Evolutionary conservation across 768 basidiomycete genomes (phyloP).

Genomic region (Pleurotus ostreatus): DNA sequence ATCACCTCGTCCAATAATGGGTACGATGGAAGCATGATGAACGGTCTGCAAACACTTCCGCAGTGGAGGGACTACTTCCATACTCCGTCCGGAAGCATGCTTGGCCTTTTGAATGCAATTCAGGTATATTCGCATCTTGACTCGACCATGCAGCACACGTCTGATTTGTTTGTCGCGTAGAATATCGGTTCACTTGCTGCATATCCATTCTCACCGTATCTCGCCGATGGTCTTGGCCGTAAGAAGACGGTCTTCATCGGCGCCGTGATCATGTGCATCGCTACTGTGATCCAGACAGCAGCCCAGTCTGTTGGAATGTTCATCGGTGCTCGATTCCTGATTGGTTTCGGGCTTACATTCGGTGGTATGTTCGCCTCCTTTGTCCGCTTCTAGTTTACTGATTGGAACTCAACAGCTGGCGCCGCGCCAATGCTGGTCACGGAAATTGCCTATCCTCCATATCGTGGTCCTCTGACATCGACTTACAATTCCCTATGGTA

Average conservation of each 20-base stretch:
- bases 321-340: slow-evolving; percentile 46
- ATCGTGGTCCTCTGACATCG: slow-evolving; percentile 77
- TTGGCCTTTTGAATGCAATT: slow-evolving; percentile 74
- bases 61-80: slow-evolving; percentile 64
- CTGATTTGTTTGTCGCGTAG: slow-evolving; percentile 25
- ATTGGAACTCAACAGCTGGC: slow-evolving; percentile 37
- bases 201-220: slow-evolving; percentile 66
- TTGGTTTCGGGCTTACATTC: slow-evolving; percentile 74
- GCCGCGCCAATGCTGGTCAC: slow-evolving; percentile 82
- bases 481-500: slow-evolving; percentile 86
- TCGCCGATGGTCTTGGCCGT: slow-evolving; percentile 71
- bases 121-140: slow-evolving; percentile 42
- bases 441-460: slow-evolving; percentile 77
- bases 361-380: slow-evolving; percentile 35
- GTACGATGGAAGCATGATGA: slow-evolving; percentile 61
- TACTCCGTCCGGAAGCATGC: slow-evolving; percentile 47
- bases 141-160: background rate
- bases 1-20: slow-evolving; percentile 76
- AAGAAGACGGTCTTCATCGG: slow-evolving; percentile 63
- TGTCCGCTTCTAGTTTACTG: slow-evolving; percentile 12
- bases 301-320: slow-evolving; percentile 22
- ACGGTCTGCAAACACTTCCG: slow-evolving; percentile 29
- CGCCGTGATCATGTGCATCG: slow-evolving; percentile 65
- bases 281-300: slow-evolving; percentile 64
- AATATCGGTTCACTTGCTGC: slow-evolving; percentile 70